phyloP scores from a whole-genome alignment of 108 stramenopile genomes.

The Nitzschia palea region DNA sequence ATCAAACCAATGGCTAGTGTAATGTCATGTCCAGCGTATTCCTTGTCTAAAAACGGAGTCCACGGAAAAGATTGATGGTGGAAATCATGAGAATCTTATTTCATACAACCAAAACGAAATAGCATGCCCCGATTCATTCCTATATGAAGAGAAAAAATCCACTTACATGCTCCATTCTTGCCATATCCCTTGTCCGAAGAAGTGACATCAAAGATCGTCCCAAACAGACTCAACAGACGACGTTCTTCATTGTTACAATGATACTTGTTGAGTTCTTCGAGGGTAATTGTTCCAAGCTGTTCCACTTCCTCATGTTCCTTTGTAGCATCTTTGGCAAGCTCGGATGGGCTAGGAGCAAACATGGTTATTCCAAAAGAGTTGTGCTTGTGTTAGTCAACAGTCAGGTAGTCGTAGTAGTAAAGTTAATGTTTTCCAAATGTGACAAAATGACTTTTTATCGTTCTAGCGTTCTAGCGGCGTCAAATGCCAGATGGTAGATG shows the following conservation, averaged over 20 bases:
- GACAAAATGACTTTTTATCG: no score
- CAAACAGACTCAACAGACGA: conserved; percentile 37
- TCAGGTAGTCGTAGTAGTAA: no score
- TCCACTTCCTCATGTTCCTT: conserved; percentile 23
- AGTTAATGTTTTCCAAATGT: no score
- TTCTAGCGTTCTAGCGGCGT: no score
- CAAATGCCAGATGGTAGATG: no score
- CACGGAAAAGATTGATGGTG: not conserved
- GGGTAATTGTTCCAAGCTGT: conserved; percentile 36
- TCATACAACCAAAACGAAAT: not conserved
- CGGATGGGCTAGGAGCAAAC: conserved; percentile 29
- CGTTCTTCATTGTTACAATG: conserved; percentile 43
- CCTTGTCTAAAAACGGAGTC: conserved; percentile 23
- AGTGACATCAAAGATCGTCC: conserved; percentile 42
- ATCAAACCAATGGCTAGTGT: conserved; percentile 35
- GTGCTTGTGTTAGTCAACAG: no score
- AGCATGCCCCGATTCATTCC: no score
- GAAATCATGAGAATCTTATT: not conserved
- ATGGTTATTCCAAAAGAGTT: no score
- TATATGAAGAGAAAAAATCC: not conserved
- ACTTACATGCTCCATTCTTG: conserved; percentile 39
- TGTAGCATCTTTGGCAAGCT: conserved; percentile 13
- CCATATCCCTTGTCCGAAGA: conserved; percentile 38
- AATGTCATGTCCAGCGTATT: conserved; percentile 51
- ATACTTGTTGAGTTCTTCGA: conserved; percentile 38